phyloP scores from a whole-genome alignment of 2,329 filamentous ascomycete species.

The Colletotrichum orchidophilum region DNA sequence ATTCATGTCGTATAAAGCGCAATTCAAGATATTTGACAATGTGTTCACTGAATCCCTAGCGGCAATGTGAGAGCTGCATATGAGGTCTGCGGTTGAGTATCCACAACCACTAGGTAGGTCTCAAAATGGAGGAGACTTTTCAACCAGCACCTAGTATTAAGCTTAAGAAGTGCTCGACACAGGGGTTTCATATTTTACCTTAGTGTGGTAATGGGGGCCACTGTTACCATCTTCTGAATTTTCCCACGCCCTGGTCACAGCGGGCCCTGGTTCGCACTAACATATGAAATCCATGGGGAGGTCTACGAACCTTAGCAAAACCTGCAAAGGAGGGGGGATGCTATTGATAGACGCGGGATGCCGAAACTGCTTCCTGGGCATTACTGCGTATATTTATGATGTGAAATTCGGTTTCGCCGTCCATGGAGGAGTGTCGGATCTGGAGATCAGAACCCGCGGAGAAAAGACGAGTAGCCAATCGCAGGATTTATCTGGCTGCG shows the following conservation, averaged over 20 bases:
- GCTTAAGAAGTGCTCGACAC: not conserved
- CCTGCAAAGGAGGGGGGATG: not conserved
- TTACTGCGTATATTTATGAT: not conserved
- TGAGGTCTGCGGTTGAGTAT: not conserved
- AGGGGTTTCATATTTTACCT: too few relatives aligned
- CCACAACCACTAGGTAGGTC: not conserved
- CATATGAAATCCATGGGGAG: too few relatives aligned
- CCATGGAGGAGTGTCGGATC: not conserved
- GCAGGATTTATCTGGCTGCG: not conserved
- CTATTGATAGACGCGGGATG: not conserved
- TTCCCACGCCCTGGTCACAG: too few relatives aligned
- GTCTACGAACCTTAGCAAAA: not conserved
- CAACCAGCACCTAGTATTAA: not conserved
- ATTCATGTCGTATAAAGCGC: not conserved
- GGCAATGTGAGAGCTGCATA: not conserved
- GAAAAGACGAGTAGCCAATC: not conserved
- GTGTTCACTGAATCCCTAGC: not conserved
- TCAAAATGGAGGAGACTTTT: not conserved
- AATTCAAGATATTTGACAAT: not conserved
- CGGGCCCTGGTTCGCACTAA: too few relatives aligned
- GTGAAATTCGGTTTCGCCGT: not conserved
- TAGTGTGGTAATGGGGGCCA: too few relatives aligned
- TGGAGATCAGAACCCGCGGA: not conserved
- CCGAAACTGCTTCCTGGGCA: not conserved
- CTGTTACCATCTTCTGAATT: too few relatives aligned